Base-by-base conservation (phyloP, 2,329 filamentous ascomycete species). In the Penicillium sclerotiorum region DNA sequence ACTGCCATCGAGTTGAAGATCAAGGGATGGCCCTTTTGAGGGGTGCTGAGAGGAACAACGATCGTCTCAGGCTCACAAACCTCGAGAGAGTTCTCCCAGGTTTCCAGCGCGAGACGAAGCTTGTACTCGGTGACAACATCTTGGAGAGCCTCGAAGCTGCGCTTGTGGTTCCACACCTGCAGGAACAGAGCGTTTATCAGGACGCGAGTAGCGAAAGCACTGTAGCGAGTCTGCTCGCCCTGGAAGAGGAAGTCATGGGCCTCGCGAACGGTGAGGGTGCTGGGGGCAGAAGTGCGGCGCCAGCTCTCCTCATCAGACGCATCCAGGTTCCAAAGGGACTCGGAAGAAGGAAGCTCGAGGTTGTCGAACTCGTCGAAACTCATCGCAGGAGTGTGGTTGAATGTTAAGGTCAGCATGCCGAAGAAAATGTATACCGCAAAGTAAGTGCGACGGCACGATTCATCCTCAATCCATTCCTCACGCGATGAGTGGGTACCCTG, bases 361-460 rank as follows among this genome's bases (percentile, higher is more conserved):
- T 92, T 89, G 68, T 97, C 94, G 58, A 99, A 96, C 71, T 97
- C 94, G 70, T 96, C 96, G 79, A 96, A 96, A 73, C 90, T 92
- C 77, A 99, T 96, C 25, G 92, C 93, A 11, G 94, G 94, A 1
- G 93, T 97, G 74, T 97, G 94, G 70, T 97, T 97, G 81, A 95
- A 99, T 0, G 93, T 95, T 72, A 99, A 73, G 1, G 94, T 97
- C 62, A 97, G 76, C 64, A 97, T 81, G 48, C 94, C 94, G 67
- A 97, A 97, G 82, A 97, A 97, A 72, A 97, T 96, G 77, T 97
- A 99, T 52, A 97, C 94, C 1, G 94, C 93, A 65, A 95, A 99
- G 76, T 97, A 99, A 1, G 94, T 97, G 53, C 94, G 89, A 52
- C 93, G 86, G 71, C 94, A 96, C 43, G 93, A 91, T 73, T 99